These are phyloP conservation scores for Rhizopogon salebrosus DNA, from an alignment of 768 basidiomycete species.

Conservation along the genomic window DNA sequence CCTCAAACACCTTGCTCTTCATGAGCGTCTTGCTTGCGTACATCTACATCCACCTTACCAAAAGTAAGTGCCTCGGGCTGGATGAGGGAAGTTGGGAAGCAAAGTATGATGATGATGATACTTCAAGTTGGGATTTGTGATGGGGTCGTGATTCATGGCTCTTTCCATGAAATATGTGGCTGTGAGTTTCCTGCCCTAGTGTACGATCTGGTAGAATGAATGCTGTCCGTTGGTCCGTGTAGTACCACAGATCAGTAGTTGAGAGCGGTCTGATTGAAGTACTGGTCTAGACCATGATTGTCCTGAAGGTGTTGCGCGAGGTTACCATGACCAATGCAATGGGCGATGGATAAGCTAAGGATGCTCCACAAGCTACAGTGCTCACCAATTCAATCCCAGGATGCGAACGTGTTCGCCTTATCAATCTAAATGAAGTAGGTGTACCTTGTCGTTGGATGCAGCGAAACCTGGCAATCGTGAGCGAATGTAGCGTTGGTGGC, in stretches of 20 bases:
- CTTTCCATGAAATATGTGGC: slow-evolving; percentile 93
- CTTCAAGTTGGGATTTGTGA: slow-evolving; percentile 77
- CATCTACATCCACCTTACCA: slow-evolving; percentile 92
- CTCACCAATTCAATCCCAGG: slow-evolving; percentile 99
- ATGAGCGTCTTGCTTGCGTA: too few relatives aligned
- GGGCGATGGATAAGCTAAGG: slow-evolving; percentile 91
- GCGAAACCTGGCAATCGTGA: slow-evolving; percentile 90
- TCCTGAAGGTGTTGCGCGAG: slow-evolving; percentile 87
- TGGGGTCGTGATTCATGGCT: slow-evolving; percentile 85
- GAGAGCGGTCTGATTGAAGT: slow-evolving; percentile 89
- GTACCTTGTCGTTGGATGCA: slow-evolving; percentile 76
- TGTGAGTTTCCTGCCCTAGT: slow-evolving; percentile 90
- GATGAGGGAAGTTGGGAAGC: slow-evolving; percentile 95
- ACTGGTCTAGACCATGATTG: slow-evolving; percentile 96
- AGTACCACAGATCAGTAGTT: slow-evolving; percentile 88
- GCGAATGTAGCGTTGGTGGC: slow-evolving; percentile 98
- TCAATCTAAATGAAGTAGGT: slow-evolving; percentile 92
- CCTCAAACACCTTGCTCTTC: slow-evolving; percentile 98
- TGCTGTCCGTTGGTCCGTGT: slow-evolving; percentile 98
- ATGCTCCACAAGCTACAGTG: slow-evolving; percentile 98
- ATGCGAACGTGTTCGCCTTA: slow-evolving; percentile 94
- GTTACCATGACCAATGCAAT: slow-evolving; percentile 91
- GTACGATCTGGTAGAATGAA: slow-evolving; percentile 97
- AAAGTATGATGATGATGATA: slow-evolving; percentile 98
- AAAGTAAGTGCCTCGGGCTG: slow-evolving; percentile 97